Evolutionary conservation across 192 early-diverging fungal species (phyloP).

Genomic region (Coemansia javaensis): DNA sequence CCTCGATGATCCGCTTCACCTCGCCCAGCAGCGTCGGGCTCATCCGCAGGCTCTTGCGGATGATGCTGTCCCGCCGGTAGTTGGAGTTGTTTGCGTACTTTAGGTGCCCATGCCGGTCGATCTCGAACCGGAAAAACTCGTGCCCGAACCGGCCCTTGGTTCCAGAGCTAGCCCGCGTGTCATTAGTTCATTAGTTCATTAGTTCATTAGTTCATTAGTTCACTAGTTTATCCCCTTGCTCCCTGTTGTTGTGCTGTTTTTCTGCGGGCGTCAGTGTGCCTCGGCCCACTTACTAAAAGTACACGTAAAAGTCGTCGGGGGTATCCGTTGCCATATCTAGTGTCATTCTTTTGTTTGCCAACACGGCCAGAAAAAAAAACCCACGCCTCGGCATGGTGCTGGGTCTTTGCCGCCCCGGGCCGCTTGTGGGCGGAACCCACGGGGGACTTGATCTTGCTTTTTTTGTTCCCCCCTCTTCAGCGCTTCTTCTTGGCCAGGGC

Average conservation of each 20-base stretch:
- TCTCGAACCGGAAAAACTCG: constrained; percentile 98
- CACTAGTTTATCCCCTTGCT: too few relatives aligned
- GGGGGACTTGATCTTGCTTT: too few relatives aligned
- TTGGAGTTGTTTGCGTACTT: constrained; percentile 98
- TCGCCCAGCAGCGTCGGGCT: constrained; percentile 77
- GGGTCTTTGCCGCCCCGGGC: too few relatives aligned
- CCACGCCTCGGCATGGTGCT: too few relatives aligned
- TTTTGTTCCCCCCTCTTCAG: too few relatives aligned
- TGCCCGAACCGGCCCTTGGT: constrained; percentile 95
- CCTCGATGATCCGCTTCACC: constrained; percentile 80
- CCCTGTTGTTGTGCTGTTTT: background rate
- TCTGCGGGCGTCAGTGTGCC: constrained; percentile 31
- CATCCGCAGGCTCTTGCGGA: constrained; percentile 85
- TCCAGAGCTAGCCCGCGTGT: constrained; percentile 68
- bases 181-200: too few relatives aligned
- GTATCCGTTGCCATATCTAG: too few relatives aligned
- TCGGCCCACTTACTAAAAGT: constrained; percentile 23
- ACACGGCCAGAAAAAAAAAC: too few relatives aligned
- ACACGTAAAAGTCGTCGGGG: constrained; percentile 33
- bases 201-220: too few relatives aligned
- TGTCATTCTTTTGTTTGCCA: too few relatives aligned
- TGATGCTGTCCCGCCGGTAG: constrained; percentile 95
- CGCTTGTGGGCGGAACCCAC: too few relatives aligned
- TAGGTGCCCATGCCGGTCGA: constrained; percentile 77
- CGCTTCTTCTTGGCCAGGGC: constrained; percentile 40